These are phyloP conservation scores for Staphylotrichum tortipilum DNA, from an alignment of 495 filamentous ascomycete genomes.

Conservation along the genomic window DNA sequence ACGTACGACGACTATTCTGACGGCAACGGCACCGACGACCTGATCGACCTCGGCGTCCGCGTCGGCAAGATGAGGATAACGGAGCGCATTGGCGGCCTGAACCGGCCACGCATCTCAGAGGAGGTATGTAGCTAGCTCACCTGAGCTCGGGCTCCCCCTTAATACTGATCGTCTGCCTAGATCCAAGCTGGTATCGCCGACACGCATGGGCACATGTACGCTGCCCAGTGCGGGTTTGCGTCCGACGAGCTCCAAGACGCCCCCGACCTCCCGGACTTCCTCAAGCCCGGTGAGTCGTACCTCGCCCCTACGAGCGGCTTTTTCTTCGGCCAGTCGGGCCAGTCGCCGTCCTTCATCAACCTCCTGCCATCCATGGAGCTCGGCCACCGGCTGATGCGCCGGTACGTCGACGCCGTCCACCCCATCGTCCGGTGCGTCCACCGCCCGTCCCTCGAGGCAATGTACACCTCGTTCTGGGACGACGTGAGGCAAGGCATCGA, in stretches of 20 bases:
- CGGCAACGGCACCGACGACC: constrained; percentile 43
- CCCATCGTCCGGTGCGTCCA: constrained; percentile 57
- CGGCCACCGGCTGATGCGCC: constrained; percentile 49
- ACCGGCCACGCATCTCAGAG: constrained; percentile 52
- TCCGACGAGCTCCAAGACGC: constrained; percentile 4
- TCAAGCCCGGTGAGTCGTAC: constrained; percentile 45
- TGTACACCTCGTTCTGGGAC: constrained; percentile 57
- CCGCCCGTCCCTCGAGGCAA: constrained; percentile 51
- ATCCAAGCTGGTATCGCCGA: constrained; percentile 21
- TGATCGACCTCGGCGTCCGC: constrained; percentile 61
- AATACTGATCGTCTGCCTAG: constrained; percentile 8
- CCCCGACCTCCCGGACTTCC: constrained; percentile 30
- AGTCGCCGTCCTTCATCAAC: constrained; percentile 42
- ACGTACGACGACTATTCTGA: constrained; percentile 55
- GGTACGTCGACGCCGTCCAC: constrained; percentile 60
- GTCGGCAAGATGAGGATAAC: constrained; percentile 64
- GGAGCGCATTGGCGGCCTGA: constrained; percentile 57
- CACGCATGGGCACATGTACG: not conserved
- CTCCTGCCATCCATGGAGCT: constrained; percentile 44
- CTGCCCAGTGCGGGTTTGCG: not conserved
- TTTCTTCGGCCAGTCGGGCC: constrained; percentile 50
- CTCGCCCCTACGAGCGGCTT: constrained; percentile 56
- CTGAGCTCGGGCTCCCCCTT: not conserved
- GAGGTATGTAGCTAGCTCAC: constrained; percentile 40
- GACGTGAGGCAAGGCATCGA: constrained; percentile 46